phyloP scores from a whole-genome alignment of 2,329 filamentous ascomycete species.

The Ophiostoma himal-ulmi region DNA sequence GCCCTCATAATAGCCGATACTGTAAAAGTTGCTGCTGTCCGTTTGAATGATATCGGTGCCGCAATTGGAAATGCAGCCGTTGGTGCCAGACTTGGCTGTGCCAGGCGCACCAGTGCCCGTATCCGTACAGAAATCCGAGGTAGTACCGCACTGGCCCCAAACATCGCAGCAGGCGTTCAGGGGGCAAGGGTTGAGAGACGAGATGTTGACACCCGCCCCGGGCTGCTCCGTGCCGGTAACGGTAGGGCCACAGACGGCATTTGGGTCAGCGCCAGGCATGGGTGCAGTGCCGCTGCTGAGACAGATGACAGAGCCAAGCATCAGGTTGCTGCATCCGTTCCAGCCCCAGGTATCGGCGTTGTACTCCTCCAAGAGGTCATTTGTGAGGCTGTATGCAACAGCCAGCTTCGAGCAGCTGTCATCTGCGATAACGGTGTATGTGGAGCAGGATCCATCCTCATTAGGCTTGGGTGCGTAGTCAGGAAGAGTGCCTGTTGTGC shows the following conservation, averaged over 20 bases:
- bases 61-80: constrained; percentile 40
- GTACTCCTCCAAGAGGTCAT: constrained; percentile 22
- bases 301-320: constrained; percentile 32
- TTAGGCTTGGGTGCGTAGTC: constrained; percentile 31
- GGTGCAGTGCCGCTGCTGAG: constrained; percentile 34
- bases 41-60: constrained; percentile 30
- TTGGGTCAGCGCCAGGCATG: constrained; percentile 32
- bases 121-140: constrained; percentile 39
- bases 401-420: constrained; percentile 35
- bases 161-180: constrained; percentile 33
- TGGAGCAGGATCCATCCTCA: constrained; percentile 35
- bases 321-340: constrained; percentile 32
- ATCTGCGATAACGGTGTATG: constrained; percentile 31
- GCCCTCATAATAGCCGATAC: constrained; percentile 36
- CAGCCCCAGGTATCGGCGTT: constrained; percentile 40
- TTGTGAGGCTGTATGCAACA: constrained; percentile 15
- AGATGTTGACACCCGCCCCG: not conserved
- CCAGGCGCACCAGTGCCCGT: constrained; percentile 28
- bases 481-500: not conserved
- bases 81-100: constrained; percentile 31
- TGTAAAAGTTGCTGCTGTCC: not conserved
- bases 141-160: constrained; percentile 43
- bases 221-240: constrained; percentile 18
- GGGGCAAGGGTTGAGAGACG: constrained; percentile 31
- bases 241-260: constrained; percentile 36